phyloP scores from a whole-genome alignment of 192 early-diverging fungal genomes.

The Gonapodya prolifera region DNA sequence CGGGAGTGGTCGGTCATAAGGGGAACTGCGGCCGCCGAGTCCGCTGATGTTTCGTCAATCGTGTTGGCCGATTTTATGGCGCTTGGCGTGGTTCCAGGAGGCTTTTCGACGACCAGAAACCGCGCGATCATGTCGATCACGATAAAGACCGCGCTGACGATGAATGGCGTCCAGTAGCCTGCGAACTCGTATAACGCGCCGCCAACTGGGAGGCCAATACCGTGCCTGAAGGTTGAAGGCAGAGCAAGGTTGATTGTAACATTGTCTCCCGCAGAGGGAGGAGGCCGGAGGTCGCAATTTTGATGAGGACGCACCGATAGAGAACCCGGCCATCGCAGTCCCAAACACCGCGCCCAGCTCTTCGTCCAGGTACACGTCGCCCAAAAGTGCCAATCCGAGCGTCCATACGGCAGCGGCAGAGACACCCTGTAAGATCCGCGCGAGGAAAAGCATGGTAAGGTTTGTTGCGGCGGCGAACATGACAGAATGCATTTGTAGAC shows the following conservation, averaged over 20 bases:
- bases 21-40: neutral
- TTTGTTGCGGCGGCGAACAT: conserved; percentile 49
- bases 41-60: neutral
- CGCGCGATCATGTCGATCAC: conserved; percentile 45
- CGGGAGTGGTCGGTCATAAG: neutral
- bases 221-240: conserved; percentile 6
- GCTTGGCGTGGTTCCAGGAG: neutral
- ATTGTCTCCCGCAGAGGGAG: too few relatives aligned
- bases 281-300: too few relatives aligned
- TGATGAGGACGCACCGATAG: conserved; percentile 29
- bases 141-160: conserved; percentile 49
- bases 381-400: neutral
- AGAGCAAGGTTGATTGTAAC: neutral
- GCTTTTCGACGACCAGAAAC: conserved; percentile 40
- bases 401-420: conserved; percentile 61
- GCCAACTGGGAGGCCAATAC: conserved; percentile 55
- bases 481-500: conserved; percentile 30
- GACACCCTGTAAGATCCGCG: conserved; percentile 57
- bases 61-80: neutral
- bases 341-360: neutral
- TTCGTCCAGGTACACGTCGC: neutral
- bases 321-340: conserved; percentile 47
- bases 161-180: conserved; percentile 52
- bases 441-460: conserved; percentile 51
- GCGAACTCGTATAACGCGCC: conserved; percentile 51